A percentile compares a stretch with the other conserved stretches of the same genome.
Evolutionary conservation across 2,329 filamentous ascomycete genomes (phyloP).

Genomic region (Phialophora tarda): DNA sequence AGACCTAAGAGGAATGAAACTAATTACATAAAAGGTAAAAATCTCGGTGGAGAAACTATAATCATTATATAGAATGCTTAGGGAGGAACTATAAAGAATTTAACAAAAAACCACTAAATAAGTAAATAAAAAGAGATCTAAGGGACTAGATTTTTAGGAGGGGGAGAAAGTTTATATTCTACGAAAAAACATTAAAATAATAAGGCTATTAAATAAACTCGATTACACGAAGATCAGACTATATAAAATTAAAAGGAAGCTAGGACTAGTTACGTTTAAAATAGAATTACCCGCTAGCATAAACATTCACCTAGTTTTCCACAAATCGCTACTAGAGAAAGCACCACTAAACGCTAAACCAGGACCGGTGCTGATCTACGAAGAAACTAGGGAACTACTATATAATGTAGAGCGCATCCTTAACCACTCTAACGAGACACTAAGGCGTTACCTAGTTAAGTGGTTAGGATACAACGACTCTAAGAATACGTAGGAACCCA

Average conservation of each 20-base stretch:
- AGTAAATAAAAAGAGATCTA: slow-evolving; percentile 1
- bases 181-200: slow-evolving; percentile 3
- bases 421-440: background rate
- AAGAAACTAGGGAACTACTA: background rate
- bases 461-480: too few relatives aligned
- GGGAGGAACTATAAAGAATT: background rate
- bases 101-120: background rate
- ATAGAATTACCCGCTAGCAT: background rate
- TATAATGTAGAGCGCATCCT: background rate
- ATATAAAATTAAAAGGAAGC: background rate
- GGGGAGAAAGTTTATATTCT: background rate
- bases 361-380: background rate
- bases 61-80: background rate
- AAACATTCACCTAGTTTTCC: too few relatives aligned
- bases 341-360: background rate
- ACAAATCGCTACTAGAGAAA: background rate
- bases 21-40: background rate
- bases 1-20: background rate
- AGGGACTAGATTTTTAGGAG: slow-evolving; percentile 4
- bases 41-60: background rate
- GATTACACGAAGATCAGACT: background rate
- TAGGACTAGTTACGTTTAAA: background rate
- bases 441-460: too few relatives aligned
- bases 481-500: too few relatives aligned
- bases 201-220: background rate